phyloP scores from a whole-genome alignment of 2,329 filamentous ascomycete genomes.

The Metarhizium robertsii region DNA sequence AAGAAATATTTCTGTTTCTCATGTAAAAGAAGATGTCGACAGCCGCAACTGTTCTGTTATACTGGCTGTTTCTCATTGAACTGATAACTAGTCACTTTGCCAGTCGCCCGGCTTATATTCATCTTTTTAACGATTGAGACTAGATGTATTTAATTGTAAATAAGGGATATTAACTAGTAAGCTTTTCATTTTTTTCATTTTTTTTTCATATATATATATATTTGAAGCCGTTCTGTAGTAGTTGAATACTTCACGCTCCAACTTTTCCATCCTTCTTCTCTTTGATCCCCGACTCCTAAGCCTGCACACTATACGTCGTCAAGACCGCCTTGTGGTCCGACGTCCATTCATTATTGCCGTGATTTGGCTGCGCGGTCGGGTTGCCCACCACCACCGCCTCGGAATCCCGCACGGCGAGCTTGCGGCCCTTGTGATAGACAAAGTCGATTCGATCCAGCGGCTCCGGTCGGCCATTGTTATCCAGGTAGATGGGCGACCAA shows the following conservation, averaged over 20 bases:
- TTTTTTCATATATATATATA: no score
- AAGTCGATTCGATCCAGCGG: slow-evolving; percentile 31
- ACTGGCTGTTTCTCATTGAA: no score
- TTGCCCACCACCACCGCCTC: slow-evolving; percentile 20
- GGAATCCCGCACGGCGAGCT: slow-evolving; percentile 14
- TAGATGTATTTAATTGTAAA: no score
- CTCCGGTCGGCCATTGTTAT: slow-evolving; percentile 21
- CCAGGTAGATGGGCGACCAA: slow-evolving; percentile 28
- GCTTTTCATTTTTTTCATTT: no score
- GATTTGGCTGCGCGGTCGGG: slow-evolving; percentile 20
- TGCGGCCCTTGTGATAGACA: slow-evolving; percentile 26
- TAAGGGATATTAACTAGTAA: no score
- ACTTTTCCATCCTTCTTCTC: neutral
- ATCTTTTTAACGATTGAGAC: no score
- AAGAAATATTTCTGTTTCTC: no score
- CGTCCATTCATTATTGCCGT: slow-evolving; percentile 28
- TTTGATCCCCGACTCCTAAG: neutral
- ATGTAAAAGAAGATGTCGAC: no score
- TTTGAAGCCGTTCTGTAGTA: neutral
- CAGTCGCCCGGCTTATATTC: no score
- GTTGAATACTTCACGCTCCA: neutral
- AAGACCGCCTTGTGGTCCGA: slow-evolving; percentile 20
- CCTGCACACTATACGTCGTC: neutral
- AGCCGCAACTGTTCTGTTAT: no score
- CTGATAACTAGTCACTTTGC: no score